These are phyloP conservation scores for Barnettozyma botsteinii DNA, from an alignment of 805 yeast species.

Conservation along the genomic window DNA sequence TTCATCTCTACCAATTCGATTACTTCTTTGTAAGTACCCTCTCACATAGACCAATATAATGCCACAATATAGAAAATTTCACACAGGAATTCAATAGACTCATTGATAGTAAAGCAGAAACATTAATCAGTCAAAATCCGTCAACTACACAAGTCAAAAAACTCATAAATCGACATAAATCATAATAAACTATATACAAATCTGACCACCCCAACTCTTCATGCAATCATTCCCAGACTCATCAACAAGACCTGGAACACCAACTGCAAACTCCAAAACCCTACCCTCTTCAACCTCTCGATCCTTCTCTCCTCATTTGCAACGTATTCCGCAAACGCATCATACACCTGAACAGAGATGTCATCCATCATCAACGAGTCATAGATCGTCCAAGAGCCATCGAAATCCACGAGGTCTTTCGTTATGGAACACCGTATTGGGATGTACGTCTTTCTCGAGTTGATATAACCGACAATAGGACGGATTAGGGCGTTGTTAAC, in stretches of 20 bases:
- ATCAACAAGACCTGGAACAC: slow-evolving; percentile 75
- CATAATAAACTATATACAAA: too few relatives aligned
- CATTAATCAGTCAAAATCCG: too few relatives aligned
- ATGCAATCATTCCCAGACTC: slow-evolving; percentile 72
- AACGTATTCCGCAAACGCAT: slow-evolving; percentile 83
- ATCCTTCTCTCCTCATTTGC: slow-evolving; percentile 78
- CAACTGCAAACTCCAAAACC: slow-evolving; percentile 88
- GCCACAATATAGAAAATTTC: too few relatives aligned
- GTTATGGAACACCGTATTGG: slow-evolving; percentile 80
- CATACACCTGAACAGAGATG: slow-evolving; percentile 81
- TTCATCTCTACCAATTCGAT: too few relatives aligned
- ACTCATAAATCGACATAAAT: too few relatives aligned
- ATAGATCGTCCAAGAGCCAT: slow-evolving; percentile 94
- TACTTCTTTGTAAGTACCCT: too few relatives aligned
- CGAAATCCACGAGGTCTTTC: slow-evolving; percentile 76
- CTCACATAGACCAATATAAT: too few relatives aligned
- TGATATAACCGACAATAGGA: slow-evolving; percentile 94
- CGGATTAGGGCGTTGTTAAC: slow-evolving; percentile 86
- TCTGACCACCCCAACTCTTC: too few relatives aligned
- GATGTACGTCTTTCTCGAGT: slow-evolving; percentile 81
- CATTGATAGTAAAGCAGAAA: too few relatives aligned
- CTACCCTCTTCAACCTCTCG: slow-evolving; percentile 72
- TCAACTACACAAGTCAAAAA: too few relatives aligned
- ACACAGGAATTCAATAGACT: too few relatives aligned
- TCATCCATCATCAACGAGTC: slow-evolving; percentile 91